Conservation (phyloP, 805 yeast genomes). For the Priceomyces melissophilus region DNA sequence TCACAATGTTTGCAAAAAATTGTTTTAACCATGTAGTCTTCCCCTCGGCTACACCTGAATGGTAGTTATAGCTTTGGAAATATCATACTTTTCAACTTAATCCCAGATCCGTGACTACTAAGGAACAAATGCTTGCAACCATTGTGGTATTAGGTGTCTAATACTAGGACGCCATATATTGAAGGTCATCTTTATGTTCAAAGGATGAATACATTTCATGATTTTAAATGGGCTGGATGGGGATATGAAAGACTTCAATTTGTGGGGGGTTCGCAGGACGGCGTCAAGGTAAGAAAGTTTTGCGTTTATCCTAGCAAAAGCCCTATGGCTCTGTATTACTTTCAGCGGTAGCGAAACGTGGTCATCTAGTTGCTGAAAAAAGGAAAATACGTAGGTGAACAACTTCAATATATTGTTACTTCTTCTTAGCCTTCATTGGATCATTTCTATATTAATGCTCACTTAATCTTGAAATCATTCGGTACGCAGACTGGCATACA, state of each 20-base stretch:
- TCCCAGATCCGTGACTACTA: conserved; percentile 63
- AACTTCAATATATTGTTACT: conserved; percentile 22
- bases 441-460: conserved; percentile 43
- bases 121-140: conserved; percentile 66
- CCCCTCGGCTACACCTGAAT: conserved; percentile 42
- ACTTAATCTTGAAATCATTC: conserved; percentile 48
- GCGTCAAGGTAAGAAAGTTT: conserved; percentile 22
- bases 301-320: conserved; percentile 47
- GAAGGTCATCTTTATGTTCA: conserved; percentile 26
- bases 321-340: conserved; percentile 49
- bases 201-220: conserved; percentile 19
- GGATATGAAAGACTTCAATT: conserved; percentile 26
- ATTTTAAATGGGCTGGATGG: conserved; percentile 24
- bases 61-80: conserved; percentile 26
- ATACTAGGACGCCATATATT: conserved; percentile 27
- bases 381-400: conserved; percentile 31
- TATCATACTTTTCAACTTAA: conserved; percentile 39
- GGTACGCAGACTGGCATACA: conserved; percentile 56
- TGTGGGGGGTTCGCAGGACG: conserved; percentile 34
- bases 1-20: conserved; percentile 44
- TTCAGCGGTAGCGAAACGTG: conserved; percentile 25
- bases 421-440: conserved; percentile 14
- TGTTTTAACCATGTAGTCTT: conserved; percentile 44
- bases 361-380: conserved; percentile 23
- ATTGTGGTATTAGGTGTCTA: conserved; percentile 29